Percentiles rank a stretch among this genome's conserved stretches.
Conservation (phyloP, 805 yeast genomes). For the Monosporozyma siamensis region DNA sequence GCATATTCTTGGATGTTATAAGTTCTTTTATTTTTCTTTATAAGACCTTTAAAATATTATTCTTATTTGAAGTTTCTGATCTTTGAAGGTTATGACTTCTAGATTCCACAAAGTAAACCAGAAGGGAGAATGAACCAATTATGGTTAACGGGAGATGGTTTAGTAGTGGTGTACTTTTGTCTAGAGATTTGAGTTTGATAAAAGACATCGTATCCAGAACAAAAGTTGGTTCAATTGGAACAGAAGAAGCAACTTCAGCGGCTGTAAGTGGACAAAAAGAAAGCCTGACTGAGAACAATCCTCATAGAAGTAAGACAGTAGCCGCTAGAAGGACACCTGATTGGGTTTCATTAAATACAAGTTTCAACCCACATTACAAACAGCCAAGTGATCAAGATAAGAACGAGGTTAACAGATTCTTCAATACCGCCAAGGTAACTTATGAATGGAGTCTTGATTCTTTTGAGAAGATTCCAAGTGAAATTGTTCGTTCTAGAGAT, state of each 20-base stretch:
- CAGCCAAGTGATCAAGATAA: constrained; percentile 12
- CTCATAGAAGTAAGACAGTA: too few relatives aligned
- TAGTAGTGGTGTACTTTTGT: neutral
- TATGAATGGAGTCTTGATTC: constrained; percentile 54
- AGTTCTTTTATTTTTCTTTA: too few relatives aligned
- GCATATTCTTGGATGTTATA: too few relatives aligned
- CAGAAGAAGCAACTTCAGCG: too few relatives aligned
- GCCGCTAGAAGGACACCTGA: neutral
- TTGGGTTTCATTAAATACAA: constrained; percentile 11
- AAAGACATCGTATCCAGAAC: neutral
- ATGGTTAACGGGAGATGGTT: neutral
- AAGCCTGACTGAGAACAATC: neutral
- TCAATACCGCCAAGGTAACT: constrained; percentile 37
- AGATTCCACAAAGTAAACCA: too few relatives aligned
- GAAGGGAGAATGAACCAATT: too few relatives aligned
- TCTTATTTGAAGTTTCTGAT: too few relatives aligned
- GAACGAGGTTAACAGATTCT: constrained; percentile 32
- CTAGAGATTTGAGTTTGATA: neutral
- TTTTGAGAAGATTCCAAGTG: constrained; percentile 46
- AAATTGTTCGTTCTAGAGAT: constrained; percentile 11
- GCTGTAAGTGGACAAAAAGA: too few relatives aligned
- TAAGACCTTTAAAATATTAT: too few relatives aligned
- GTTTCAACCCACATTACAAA: constrained; percentile 11
- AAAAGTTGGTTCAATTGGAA: neutral
- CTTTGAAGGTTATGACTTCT: too few relatives aligned